Evolutionary conservation across 805 yeast genomes (phyloP).

Genomic region (Tetrapisispora iriomotensis): DNA sequence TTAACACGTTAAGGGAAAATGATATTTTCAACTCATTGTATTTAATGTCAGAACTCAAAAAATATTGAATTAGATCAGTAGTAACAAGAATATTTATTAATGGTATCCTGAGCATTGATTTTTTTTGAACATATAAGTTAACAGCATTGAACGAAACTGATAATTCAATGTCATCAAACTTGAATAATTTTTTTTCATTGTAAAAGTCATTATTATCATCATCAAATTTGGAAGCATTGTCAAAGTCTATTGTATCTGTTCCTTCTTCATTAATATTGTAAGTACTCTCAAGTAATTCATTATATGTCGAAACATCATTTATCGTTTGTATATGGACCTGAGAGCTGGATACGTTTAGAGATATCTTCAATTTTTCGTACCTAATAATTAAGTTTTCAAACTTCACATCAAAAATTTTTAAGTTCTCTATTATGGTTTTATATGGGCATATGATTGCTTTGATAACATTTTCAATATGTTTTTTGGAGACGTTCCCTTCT

Average conservation of each 20-base stretch:
- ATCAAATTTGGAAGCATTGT: background rate
- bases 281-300: constrained; percentile 8
- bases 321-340: constrained; percentile 21
- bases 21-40: constrained; percentile 14
- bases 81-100: constrained; percentile 21
- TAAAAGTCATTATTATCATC: background rate
- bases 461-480: background rate
- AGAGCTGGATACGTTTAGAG: constrained; percentile 20
- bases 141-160: constrained; percentile 23
- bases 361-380: constrained; percentile 7
- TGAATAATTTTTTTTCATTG: background rate
- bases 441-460: constrained; percentile 1
- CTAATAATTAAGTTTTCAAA: constrained; percentile 21
- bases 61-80: constrained; percentile 19
- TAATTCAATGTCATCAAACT: constrained; percentile 18
- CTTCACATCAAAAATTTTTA: constrained; percentile 23
- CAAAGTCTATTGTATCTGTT: too few relatives aligned
- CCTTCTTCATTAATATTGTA: background rate
- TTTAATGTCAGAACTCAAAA: constrained; percentile 9
- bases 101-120: constrained; percentile 23
- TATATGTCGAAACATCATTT: constrained; percentile 12
- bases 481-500: background rate
- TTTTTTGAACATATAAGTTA: constrained; percentile 10
- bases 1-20: constrained; percentile 20
- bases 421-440: constrained; percentile 4